phyloP scores from a whole-genome alignment of 129 eudicot genomes.

The Flaveria robusta region DNA sequence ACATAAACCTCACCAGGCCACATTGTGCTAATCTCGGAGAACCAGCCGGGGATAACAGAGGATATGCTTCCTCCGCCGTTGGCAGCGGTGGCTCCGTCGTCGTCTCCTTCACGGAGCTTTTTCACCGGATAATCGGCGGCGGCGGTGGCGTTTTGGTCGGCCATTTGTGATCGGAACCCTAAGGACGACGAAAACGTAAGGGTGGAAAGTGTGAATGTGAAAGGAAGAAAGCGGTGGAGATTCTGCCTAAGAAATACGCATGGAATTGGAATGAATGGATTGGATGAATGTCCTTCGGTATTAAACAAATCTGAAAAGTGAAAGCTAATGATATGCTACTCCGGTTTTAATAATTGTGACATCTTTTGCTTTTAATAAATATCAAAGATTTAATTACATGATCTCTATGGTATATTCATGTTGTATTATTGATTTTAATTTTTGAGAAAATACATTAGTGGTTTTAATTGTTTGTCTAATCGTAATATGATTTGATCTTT shows the following conservation, averaged over 20 bases:
- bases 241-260: slow-evolving; percentile 50
- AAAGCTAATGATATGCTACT: no score
- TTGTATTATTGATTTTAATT: no score
- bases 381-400: no score
- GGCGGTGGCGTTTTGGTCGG: slow-evolving; percentile 33
- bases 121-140: slow-evolving; percentile 46
- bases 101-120: slow-evolving; percentile 49
- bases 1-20: slow-evolving; percentile 80
- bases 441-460: no score
- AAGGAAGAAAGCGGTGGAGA: slow-evolving; percentile 10
- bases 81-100: slow-evolving; percentile 23
- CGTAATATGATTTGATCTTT: no score
- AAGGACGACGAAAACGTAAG: slow-evolving; percentile 21
- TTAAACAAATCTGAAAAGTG: neutral
- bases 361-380: no score
- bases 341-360: no score
- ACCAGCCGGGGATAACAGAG: slow-evolving; percentile 94
- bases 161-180: slow-evolving; percentile 31
- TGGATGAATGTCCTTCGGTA: slow-evolving; percentile 24
- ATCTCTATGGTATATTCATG: no score
- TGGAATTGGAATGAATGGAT: slow-evolving; percentile 9
- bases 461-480: no score
- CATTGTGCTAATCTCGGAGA: slow-evolving; percentile 97
- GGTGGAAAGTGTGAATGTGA: neutral
- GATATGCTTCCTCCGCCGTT: slow-evolving; percentile 48